A percentile compares a stretch with the other conserved stretches of the same genome.
Conservation (phyloP, 345 rosid species). For the Xanthoceras sorbifolium region DNA sequence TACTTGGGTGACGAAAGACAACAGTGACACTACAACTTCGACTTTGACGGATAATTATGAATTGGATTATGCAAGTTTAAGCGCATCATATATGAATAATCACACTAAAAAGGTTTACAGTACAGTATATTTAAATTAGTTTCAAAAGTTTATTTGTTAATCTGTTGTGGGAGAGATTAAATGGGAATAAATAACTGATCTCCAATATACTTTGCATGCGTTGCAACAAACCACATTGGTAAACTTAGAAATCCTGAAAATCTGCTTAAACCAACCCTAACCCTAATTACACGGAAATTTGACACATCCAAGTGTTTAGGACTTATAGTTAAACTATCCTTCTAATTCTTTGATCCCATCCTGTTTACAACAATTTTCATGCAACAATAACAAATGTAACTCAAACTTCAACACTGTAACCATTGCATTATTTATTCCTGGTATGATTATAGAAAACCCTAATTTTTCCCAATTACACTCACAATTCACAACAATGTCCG, state of each 20-base stretch:
- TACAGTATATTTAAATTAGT: too few relatives aligned
- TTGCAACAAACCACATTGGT: neutral
- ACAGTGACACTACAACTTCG: neutral
- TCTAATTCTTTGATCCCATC: too few relatives aligned
- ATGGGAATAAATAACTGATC: too few relatives aligned
- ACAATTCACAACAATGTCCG: constrained; percentile 2
- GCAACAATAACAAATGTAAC: neutral
- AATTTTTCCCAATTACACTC: neutral
- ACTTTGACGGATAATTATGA: too few relatives aligned
- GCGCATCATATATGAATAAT: too few relatives aligned
- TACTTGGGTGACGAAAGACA: too few relatives aligned
- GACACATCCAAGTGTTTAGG: neutral
- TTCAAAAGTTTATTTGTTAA: too few relatives aligned
- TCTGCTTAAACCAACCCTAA: constrained; percentile 10
- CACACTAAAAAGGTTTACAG: too few relatives aligned
- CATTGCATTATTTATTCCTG: neutral
- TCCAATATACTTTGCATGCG: too few relatives aligned
- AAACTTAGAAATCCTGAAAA: neutral
- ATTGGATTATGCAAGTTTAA: too few relatives aligned
- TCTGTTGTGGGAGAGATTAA: too few relatives aligned
- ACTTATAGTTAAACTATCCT: neutral
- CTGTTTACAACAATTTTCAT: neutral
- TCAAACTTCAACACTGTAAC: neutral
- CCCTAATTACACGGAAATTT: neutral
- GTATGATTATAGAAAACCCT: neutral